These are phyloP conservation scores for Osmozyma mogii DNA, from an alignment of 805 yeast genomes.

Conservation along the genomic window DNA sequence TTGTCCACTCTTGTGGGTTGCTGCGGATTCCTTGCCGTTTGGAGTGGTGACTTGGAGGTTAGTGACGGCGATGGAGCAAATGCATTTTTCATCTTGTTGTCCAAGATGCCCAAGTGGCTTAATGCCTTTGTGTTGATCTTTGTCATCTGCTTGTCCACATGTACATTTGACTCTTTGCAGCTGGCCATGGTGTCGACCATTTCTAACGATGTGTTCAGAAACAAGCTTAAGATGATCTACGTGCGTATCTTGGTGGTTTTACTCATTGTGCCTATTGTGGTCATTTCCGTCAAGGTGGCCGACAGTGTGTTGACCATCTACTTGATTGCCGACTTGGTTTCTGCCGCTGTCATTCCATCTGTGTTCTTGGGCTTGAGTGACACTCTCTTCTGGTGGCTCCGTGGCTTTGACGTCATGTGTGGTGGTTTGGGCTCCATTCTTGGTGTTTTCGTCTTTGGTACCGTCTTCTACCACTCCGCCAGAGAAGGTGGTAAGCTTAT, in stretches of 20 bases:
- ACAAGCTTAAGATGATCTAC: conserved; percentile 58
- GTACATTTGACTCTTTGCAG: conserved; percentile 84
- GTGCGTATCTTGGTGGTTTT: conserved; percentile 64
- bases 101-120: conserved; percentile 77
- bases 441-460: conserved; percentile 76
- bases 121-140: conserved; percentile 77
- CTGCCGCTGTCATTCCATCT: conserved; percentile 81
- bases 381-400: conserved; percentile 52
- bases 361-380: conserved; percentile 71
- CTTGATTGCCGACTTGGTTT: conserved; percentile 83
- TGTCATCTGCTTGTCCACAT: conserved; percentile 66
- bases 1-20: conserved; percentile 69
- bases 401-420: conserved; percentile 72
- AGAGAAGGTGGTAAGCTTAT: conserved; percentile 69
- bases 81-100: conserved; percentile 65
- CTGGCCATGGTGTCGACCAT: conserved; percentile 83
- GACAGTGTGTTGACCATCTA: conserved; percentile 79
- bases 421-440: conserved; percentile 82
- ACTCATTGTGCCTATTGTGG: conserved; percentile 80
- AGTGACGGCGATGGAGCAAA: conserved; percentile 47
- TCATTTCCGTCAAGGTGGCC: conserved; percentile 76
- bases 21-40: conserved; percentile 82
- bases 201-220: conserved; percentile 85
- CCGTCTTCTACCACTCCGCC: conserved; percentile 67
- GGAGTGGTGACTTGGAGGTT: conserved; percentile 66